phyloP scores from a whole-genome alignment of 768 basidiomycete species.

The Wakefieldia striispora region DNA sequence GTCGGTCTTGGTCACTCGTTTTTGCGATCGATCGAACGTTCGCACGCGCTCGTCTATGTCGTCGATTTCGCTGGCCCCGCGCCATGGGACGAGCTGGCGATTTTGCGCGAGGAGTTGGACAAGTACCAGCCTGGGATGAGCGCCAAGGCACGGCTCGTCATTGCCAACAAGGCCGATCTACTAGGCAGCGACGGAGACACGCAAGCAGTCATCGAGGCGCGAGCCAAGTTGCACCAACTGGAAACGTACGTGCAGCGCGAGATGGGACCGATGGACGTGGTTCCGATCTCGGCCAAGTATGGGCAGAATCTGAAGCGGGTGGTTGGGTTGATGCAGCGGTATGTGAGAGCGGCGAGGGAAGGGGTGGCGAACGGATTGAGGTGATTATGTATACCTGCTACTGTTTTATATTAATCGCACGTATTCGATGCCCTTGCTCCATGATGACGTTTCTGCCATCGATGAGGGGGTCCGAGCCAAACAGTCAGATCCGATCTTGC shows the following conservation, averaged over 20 bases:
- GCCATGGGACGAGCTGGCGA: constrained; percentile 75
- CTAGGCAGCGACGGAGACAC: constrained; percentile 50
- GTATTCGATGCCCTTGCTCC: too few relatives aligned
- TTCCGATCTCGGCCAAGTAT: constrained; percentile 84
- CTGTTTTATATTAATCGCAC: too few relatives aligned
- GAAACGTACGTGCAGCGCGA: constrained; percentile 54
- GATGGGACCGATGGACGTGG: constrained; percentile 58
- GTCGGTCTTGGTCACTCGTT: constrained; percentile 94
- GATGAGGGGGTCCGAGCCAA: too few relatives aligned
- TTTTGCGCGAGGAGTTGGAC: constrained; percentile 81
- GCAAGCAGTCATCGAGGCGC: constrained; percentile 51
- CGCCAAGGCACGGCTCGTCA: constrained; percentile 70
- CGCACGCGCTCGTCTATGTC: constrained; percentile 86
- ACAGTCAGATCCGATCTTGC: too few relatives aligned
- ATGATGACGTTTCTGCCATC: too few relatives aligned
- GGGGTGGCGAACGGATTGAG: background rate
- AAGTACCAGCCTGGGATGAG: constrained; percentile 79
- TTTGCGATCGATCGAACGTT: constrained; percentile 89
- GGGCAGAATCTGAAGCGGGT: constrained; percentile 75
- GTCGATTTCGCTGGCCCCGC: constrained; percentile 76
- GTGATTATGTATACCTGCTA: background rate
- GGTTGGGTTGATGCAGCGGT: constrained; percentile 63
- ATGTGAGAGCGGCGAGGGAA: constrained; percentile 53
- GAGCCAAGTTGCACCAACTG: constrained; percentile 52
- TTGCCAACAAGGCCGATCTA: constrained; percentile 95